Evolutionary conservation across 1,139 yeast genomes (phyloP), one percentile per base, ranked within the genome.

Genomic region (Hansenula sp.): DNA sequence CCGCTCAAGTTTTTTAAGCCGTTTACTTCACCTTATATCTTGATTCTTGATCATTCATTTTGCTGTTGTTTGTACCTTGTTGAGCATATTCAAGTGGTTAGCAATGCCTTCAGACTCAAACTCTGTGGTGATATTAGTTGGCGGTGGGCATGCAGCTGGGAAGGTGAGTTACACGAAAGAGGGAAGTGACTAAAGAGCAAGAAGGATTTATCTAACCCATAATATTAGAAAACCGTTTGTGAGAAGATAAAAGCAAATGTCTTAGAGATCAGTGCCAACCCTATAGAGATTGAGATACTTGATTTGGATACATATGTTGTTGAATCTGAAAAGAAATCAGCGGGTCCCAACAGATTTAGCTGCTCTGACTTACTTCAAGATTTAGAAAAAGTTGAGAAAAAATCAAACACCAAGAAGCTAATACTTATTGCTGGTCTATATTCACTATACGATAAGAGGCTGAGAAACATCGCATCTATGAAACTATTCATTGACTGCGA

Each of bases 401-500:
- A 41, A 39, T 27, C 41, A 35, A n/a, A 27, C n/a, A 44, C 43
- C 27, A 41, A 33, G 29, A 35, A 37, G 32, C 33, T 87, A 10
- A 63, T 81, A 12, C 65, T 90, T 11, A 76, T 89, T 2, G 84
- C 84, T 60, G 97, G 98, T 0, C 68, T 85, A 31, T 90, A 90
- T 59, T 94, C 96, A 0, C 69, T 91, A 34, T 85, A 80, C 58
- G 84, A 88, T 58, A 67, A 68, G 41, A 71, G 70, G 29, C 62
- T 91, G n/a, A 66, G 87, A 36, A 70, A 70, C 5, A 54, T 75
- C 59, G 81, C 93, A 0, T 72, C 79, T 4, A 70, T 90, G 55
- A 84, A 80, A 56, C 80, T 90, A 3, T 91, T 84, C 57, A 73
- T 90, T n/a, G 94, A 87, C 54, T 77, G 91, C 51, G 97, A 91